Conservation (phyloP, 2,329 filamentous ascomycete species). For the Daldinia eschscholtzii region DNA sequence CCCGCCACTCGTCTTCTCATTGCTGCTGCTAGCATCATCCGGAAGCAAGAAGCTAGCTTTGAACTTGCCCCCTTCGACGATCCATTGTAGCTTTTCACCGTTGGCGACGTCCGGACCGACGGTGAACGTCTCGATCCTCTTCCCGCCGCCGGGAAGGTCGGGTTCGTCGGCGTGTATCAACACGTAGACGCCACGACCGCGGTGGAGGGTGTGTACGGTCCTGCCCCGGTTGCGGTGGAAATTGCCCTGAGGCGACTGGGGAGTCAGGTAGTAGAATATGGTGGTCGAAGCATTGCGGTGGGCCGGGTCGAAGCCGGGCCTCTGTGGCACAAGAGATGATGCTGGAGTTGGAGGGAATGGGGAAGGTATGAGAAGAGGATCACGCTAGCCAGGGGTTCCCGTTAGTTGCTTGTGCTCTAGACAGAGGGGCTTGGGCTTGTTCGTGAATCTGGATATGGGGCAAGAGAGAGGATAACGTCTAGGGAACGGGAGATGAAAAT, state of each 20-base stretch:
- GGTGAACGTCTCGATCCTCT: slow-evolving; percentile 70
- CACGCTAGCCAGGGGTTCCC: slow-evolving; percentile 49
- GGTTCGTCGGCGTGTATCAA: slow-evolving; percentile 70
- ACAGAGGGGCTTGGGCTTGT: neutral
- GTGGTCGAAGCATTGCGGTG: slow-evolving; percentile 27
- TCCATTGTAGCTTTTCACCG: slow-evolving; percentile 75
- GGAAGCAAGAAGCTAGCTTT: slow-evolving; percentile 73
- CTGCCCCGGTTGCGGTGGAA: slow-evolving; percentile 74
- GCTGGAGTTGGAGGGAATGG: slow-evolving; percentile 61
- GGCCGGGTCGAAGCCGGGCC: slow-evolving; percentile 60
- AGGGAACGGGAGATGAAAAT: neutral
- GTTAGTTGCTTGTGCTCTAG: slow-evolving; percentile 12
- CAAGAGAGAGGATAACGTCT: neutral
- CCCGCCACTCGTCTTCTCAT: slow-evolving; percentile 57
- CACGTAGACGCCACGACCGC: slow-evolving; percentile 69
- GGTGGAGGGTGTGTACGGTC: slow-evolving; percentile 71
- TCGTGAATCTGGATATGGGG: neutral
- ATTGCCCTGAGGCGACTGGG: slow-evolving; percentile 42
- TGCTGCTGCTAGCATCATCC: slow-evolving; percentile 53
- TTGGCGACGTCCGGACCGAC: slow-evolving; percentile 66
- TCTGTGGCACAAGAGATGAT: slow-evolving; percentile 43
- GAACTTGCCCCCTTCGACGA: slow-evolving; percentile 76
- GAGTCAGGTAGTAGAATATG: slow-evolving; percentile 30
- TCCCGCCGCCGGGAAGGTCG: slow-evolving; percentile 53
- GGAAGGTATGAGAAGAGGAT: slow-evolving; percentile 65